These are phyloP conservation scores for Tylopilus cervinicoccineus DNA, from an alignment of 768 basidiomycete species.

Conservation along the genomic window DNA sequence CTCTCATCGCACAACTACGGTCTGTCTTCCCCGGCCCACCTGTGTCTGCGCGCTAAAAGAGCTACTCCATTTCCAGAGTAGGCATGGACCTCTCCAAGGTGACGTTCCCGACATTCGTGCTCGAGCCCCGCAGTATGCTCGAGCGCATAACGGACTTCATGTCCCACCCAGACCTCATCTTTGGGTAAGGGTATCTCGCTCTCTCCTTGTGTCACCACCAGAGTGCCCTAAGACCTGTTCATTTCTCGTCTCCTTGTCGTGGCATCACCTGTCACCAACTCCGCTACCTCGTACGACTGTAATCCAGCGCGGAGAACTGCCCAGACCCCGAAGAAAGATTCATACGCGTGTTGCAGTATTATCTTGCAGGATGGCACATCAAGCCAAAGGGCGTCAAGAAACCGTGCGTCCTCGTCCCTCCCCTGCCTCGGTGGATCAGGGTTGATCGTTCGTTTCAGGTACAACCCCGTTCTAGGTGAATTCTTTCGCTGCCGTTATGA, in stretches of 20 bases:
- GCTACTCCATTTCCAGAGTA: constrained; percentile 47
- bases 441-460: constrained; percentile 43
- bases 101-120: constrained; percentile 90
- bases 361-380: constrained; percentile 99
- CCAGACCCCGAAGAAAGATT: constrained; percentile 87
- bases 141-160: constrained; percentile 99
- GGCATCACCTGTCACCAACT: not conserved
- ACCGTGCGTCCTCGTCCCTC: constrained; percentile 56
- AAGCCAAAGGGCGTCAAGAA: constrained; percentile 99
- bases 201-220: constrained; percentile 13
- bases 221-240: constrained; percentile 20
- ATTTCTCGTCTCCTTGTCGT: not conserved
- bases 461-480: constrained; percentile 96
- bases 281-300: constrained; percentile 6
- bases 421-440: not conserved
- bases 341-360: constrained; percentile 86
- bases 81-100: constrained; percentile 97
- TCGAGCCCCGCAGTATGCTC: constrained; percentile 95
- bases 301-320: constrained; percentile 68
- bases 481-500: constrained; percentile 96
- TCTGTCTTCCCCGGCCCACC: constrained; percentile 28
- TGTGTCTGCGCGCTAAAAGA: constrained; percentile 7
- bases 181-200: constrained; percentile 59
- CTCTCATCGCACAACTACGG: constrained; percentile 88
- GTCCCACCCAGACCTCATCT: constrained; percentile 96